Conservation (phyloP, 352 stramenopile genomes). For the Phytopythium ostracodes region DNA sequence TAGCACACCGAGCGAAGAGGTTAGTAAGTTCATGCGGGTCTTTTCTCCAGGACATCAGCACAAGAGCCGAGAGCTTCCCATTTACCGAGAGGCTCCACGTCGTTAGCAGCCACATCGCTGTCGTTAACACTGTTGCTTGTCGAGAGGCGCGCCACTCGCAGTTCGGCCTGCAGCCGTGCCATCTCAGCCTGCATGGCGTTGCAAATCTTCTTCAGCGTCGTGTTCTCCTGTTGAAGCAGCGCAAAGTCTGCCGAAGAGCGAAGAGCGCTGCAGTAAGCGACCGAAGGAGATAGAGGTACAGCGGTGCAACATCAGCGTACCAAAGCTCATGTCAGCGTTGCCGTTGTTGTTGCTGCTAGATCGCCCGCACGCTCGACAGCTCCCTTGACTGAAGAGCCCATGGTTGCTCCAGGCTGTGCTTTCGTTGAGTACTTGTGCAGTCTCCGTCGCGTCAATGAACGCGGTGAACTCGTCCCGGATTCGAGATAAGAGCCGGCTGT, state of each 20-base stretch:
- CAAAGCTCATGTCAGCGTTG: conserved; percentile 8
- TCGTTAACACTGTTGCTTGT: neutral
- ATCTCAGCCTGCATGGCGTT: conserved; percentile 48
- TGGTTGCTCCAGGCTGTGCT: conserved; percentile 1
- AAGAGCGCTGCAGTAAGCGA: neutral
- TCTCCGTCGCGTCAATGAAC: conserved; percentile 31
- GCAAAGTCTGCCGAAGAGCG: conserved; percentile 27
- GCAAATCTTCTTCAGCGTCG: conserved; percentile 43
- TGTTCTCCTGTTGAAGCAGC: conserved; percentile 51
- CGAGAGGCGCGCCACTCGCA: conserved; percentile 11
- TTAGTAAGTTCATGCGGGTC: neutral
- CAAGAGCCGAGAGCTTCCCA: neutral
- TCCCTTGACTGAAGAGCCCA: neutral
- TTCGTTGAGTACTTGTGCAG: neutral
- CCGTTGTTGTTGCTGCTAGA: conserved; percentile 10
- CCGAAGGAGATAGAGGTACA: neutral
- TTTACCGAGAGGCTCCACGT: neutral
- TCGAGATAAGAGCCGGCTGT: conserved; percentile 39
- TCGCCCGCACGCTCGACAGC: conserved; percentile 15
- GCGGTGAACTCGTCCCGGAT: conserved; percentile 63
- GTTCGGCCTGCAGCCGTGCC: conserved; percentile 32
- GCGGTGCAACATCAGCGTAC: neutral
- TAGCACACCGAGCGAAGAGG: neutral
- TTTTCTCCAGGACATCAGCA: neutral
- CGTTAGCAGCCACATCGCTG: neutral